Evolutionary conservation across 2,329 filamentous ascomycete species (phyloP).

Genomic region (Fusarium tuaranense): DNA sequence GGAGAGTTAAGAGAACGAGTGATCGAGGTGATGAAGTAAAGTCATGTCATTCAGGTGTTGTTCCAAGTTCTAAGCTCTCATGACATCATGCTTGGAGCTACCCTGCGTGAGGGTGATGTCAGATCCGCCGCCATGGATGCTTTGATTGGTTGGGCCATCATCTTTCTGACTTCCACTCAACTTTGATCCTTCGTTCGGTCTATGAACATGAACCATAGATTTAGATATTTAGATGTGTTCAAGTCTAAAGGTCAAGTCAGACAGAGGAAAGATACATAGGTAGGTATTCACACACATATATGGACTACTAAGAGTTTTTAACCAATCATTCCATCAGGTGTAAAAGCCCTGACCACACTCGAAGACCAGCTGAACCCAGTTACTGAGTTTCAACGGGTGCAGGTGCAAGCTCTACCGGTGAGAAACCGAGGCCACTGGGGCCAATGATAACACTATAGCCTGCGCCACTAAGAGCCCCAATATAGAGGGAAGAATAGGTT

Average conservation of each 20-base stretch:
- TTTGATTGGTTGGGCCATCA: not conserved
- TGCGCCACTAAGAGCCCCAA: too few relatives aligned
- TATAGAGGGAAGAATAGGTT: too few relatives aligned
- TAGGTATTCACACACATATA: too few relatives aligned
- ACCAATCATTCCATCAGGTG: not conserved
- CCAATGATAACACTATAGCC: too few relatives aligned
- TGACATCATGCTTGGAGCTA: not conserved
- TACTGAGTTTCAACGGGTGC: too few relatives aligned
- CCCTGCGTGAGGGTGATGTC: not conserved
- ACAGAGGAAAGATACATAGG: too few relatives aligned
- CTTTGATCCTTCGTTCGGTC: not conserved
- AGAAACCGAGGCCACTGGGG: too few relatives aligned
- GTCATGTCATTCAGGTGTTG: not conserved
- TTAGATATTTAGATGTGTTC: not conserved
- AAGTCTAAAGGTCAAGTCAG: rapidly evolving
- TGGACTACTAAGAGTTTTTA: not conserved
- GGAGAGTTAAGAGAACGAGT: not conserved
- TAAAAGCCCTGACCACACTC: not conserved
- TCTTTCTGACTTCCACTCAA: not conserved
- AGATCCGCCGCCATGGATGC: not conserved
- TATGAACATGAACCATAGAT: not conserved
- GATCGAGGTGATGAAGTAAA: not conserved
- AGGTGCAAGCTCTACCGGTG: too few relatives aligned
- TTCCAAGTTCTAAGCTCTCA: not conserved
- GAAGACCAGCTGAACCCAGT: not conserved